phyloP scores from a whole-genome alignment of 2,329 filamentous ascomycete genomes.

The Hymenoscyphus repandus region DNA sequence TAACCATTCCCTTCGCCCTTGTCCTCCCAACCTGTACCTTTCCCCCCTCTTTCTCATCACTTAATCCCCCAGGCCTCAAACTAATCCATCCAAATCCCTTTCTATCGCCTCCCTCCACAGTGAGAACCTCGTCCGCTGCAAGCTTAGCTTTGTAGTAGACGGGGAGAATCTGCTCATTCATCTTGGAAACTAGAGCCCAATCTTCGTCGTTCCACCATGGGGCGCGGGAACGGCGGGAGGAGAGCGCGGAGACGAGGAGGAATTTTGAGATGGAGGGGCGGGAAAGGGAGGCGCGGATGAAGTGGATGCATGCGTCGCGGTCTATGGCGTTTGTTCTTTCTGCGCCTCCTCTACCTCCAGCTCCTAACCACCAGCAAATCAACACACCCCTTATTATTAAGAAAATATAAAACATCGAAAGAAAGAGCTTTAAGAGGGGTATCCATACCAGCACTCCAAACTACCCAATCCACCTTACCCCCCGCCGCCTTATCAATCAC shows the following conservation, averaged over 20 bases:
- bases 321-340: conserved; percentile 55
- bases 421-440: too few species aligned
- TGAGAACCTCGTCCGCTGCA: conserved; percentile 52
- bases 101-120: conserved; percentile 36
- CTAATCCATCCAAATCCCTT: conserved; percentile 39
- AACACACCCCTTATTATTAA: background rate
- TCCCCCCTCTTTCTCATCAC: conserved; percentile 42
- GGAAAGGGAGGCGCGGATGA: conserved; percentile 53
- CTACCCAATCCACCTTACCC: conserved; percentile 51
- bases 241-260: conserved; percentile 58
- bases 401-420: too few species aligned
- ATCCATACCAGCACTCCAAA: conserved; percentile 64
- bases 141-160: conserved; percentile 58
- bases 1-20: conserved; percentile 34
- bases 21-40: conserved; percentile 38
- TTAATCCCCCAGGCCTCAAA: conserved; percentile 48
- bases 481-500: conserved; percentile 47
- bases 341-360: conserved; percentile 53
- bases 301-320: conserved; percentile 57
- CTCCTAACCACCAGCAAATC: conserved; percentile 36
- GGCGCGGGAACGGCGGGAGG: conserved; percentile 46
- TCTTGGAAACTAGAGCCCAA: conserved; percentile 37
- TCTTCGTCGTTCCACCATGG: conserved; percentile 50
- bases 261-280: conserved; percentile 53
- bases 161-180: conserved; percentile 40